Conservation (phyloP, 2,329 filamentous ascomycete genomes). For the Sarocladiaceae sp. region DNA sequence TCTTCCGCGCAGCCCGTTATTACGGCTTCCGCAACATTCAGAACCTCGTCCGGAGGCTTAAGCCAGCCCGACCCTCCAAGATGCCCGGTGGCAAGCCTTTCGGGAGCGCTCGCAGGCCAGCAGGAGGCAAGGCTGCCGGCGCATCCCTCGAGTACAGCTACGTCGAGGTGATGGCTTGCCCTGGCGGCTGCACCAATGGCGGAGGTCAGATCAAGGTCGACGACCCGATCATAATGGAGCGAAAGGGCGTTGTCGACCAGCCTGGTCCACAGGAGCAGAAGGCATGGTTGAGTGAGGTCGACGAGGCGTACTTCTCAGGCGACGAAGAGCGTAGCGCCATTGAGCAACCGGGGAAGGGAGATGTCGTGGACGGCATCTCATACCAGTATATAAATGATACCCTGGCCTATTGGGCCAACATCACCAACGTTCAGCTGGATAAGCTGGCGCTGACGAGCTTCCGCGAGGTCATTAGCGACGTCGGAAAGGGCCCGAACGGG, state of each 20-base stretch:
- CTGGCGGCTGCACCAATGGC: conserved; percentile 96
- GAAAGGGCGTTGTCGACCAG: conserved; percentile 43
- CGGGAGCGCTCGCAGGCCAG: conserved; percentile 47
- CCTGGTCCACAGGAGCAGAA: conserved; percentile 75
- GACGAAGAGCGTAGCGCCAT: conserved; percentile 36
- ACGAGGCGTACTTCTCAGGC: conserved; percentile 84
- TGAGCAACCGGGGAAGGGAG: conserved; percentile 22
- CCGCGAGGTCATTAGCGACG: conserved; percentile 88
- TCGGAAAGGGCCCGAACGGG: conserved; percentile 66
- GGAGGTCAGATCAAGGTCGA: conserved; percentile 91
- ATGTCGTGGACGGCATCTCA: conserved; percentile 59
- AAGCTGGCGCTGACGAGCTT: conserved; percentile 81
- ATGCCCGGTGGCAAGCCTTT: conserved; percentile 69
- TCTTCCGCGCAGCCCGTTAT: conserved; percentile 81
- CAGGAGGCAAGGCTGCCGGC: conserved; percentile 33
- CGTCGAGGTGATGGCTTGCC: conserved; percentile 98
- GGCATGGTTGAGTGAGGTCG: conserved; percentile 73
- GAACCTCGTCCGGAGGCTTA: conserved; percentile 87
- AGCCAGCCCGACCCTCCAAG: conserved; percentile 69
- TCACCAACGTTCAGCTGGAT: conserved; percentile 64
- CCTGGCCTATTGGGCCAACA: conserved; percentile 67
- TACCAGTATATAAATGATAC: conserved; percentile 58
- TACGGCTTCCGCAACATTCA: conserved; percentile 99
- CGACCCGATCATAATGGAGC: conserved; percentile 58
- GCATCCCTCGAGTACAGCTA: conserved; percentile 69